Base-by-base conservation (phyloP, 2,329 filamentous ascomycete species). In the Stenocarpella maydis region DNA sequence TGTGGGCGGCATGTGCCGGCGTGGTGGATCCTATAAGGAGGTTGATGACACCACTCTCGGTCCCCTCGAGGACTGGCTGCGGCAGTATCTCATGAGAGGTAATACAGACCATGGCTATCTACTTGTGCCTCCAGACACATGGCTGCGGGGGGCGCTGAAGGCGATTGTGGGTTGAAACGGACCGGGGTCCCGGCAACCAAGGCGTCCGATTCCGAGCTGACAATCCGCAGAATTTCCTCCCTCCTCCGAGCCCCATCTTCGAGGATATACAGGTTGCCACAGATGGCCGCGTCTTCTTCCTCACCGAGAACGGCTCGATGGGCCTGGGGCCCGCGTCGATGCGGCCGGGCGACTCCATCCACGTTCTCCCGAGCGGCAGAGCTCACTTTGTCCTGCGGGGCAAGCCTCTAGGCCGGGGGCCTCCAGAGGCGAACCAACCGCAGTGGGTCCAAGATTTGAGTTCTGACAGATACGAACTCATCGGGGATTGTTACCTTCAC, bases 401-500 rank as follows among this genome's bases (percentile, higher is more conserved):
- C 1, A 52, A 37, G 12, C 34, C 34, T 19, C 10, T 9, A n/a
- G n/a, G n/a, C n/a, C n/a, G n/a, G 47, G 15, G 10, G 8, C n/a
- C 24, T 17, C 7, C 2, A 1, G 4, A 4, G 17, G 15, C 1
- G 24, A 1, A 21, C 7, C 5, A 21, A 1, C 21, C 53, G 8
- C 1, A 19, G 4, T 60, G 28, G 43, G 4, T 43, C 2, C 17
- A 19, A 7, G 4, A 1, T 1, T 19, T 52, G 19, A 4, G 14
- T 5, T 1, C 12, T 17, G 14, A 17, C 10, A 12, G 3, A 1
- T 54, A 34, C 26, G 64, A 70, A 34, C 47, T 64, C 3, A 50
- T 70, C 14, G 68, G 68, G 2, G 64, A 70, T 26, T 67, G 68
- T 17, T 55, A 67, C 9, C 3, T 70, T 2, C n/a, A 61, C 5